phyloP scores from a whole-genome alignment of 768 basidiomycete genomes.

The Strobilomyces dryophilus region DNA sequence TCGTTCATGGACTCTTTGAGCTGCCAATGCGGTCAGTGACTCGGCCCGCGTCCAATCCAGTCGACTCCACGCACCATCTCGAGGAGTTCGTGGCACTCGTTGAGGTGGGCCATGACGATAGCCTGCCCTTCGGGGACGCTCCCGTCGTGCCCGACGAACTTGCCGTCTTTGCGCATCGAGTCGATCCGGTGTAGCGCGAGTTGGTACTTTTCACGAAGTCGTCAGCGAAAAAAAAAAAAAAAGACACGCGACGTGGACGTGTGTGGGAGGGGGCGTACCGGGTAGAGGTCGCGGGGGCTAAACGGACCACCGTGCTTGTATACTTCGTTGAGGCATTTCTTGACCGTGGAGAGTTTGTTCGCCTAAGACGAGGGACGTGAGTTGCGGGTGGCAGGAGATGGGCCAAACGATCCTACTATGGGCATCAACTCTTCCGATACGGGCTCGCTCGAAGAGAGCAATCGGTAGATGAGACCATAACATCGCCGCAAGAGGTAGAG shows the following conservation, averaged over 20 bases:
- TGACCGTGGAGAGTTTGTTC: conserved; percentile 94
- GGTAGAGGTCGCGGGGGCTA: conserved; percentile 88
- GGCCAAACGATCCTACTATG: conserved; percentile 49
- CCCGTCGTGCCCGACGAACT: conserved; percentile 86
- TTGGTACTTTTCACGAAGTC: conserved; percentile 61
- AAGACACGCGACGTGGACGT: neutral
- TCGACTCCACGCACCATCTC: conserved; percentile 66
- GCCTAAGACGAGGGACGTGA: conserved; percentile 48
- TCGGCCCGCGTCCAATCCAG: neutral
- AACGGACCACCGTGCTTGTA: conserved; percentile 94
- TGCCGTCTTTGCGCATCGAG: conserved; percentile 87
- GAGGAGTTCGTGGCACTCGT: conserved; percentile 92
- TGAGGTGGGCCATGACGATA: conserved; percentile 91
- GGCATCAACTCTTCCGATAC: conserved; percentile 99
- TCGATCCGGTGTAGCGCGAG: conserved; percentile 95
- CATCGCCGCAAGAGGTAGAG: conserved; percentile 91
- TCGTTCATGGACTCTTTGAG: conserved; percentile 82
- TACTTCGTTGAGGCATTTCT: conserved; percentile 95
- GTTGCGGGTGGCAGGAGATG: neutral
- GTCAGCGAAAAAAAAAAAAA: neutral
- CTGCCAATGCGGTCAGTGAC: conserved; percentile 21
- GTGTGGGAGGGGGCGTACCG: conserved; percentile 47
- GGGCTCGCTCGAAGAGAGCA: conserved; percentile 93
- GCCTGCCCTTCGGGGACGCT: conserved; percentile 94
- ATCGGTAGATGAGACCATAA: conserved; percentile 91